These are phyloP conservation scores for Leccinum ochraceum DNA, from an alignment of 768 basidiomycete genomes.

Conservation along the genomic window DNA sequence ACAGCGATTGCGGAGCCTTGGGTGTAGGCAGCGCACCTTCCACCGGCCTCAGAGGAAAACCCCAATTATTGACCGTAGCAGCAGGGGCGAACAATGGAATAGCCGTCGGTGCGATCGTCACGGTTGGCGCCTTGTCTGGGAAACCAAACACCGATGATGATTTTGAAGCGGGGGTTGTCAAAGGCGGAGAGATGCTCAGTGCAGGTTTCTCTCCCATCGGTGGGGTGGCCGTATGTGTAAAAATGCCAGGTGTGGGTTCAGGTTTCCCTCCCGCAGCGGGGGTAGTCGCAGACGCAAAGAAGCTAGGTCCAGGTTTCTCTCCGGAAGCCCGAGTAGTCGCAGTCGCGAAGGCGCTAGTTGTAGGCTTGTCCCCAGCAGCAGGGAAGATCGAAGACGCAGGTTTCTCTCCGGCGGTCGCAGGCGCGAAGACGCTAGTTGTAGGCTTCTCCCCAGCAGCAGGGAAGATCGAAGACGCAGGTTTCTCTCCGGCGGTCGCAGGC, in stretches of 20 bases:
- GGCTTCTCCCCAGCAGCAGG: not conserved
- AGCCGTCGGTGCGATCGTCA: conserved; percentile 8
- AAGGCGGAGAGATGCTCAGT: too few relatives aligned
- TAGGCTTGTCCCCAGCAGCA: not conserved
- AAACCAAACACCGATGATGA: not conserved
- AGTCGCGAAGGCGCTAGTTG: not conserved
- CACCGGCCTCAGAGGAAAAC: conserved; percentile 7
- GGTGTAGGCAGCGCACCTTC: conserved; percentile 1
- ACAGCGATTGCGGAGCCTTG: conserved; percentile 9
- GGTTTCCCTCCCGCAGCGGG: too few relatives aligned
- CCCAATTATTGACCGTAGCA: not conserved
- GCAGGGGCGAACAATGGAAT: conserved; percentile 14
- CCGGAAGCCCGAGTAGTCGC: not conserved
- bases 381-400: too few relatives aligned
- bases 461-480: conserved; percentile 33
- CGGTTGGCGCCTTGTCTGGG: not conserved
- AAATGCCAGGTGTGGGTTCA: too few relatives aligned
- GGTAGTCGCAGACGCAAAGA: not conserved
- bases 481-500: not conserved
- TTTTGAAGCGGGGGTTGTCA: too few relatives aligned
- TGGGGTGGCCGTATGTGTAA: too few relatives aligned
- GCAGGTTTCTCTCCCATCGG: too few relatives aligned
- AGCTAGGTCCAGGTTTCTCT: not conserved
- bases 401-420: not conserved
- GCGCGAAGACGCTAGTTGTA: not conserved